A percentile compares a stretch with the other conserved stretches of the same genome.
Conservation (phyloP, 2,329 filamentous ascomycete genomes). For the Fusarium cyanostomum region DNA sequence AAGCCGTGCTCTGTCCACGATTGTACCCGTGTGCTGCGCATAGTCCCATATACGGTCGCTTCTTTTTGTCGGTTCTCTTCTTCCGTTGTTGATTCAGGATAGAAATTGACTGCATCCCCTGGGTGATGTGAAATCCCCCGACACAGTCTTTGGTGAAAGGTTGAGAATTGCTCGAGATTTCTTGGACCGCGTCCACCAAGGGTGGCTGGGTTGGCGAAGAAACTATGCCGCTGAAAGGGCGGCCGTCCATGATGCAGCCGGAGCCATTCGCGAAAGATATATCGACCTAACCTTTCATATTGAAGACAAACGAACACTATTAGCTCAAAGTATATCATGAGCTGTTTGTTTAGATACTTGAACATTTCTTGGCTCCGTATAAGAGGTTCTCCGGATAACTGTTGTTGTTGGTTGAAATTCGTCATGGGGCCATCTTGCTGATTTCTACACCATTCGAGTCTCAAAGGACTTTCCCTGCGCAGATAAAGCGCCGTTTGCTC, state of each 20-base stretch:
- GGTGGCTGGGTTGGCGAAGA: background rate
- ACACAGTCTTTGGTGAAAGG: background rate
- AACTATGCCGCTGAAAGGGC: slow-evolving; percentile 4
- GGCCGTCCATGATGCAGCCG: slow-evolving; percentile 2
- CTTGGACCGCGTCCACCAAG: background rate
- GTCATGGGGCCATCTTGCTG: background rate
- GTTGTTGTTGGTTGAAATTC: background rate
- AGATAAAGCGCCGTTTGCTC: background rate
- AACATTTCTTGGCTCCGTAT: background rate
- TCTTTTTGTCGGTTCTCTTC: no score
- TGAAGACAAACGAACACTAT: rapidly evolving
- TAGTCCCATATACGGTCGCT: background rate
- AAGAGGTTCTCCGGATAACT: no score
- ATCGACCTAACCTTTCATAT: background rate
- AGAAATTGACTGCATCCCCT: background rate
- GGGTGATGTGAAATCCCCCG: background rate
- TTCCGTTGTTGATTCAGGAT: no score
- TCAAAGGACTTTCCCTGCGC: background rate
- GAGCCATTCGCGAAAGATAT: slow-evolving; percentile 3
- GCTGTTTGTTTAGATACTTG: slow-evolving; percentile 1
- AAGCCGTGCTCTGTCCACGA: slow-evolving; percentile 4
- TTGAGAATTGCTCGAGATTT: background rate
- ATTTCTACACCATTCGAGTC: background rate
- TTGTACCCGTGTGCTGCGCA: background rate
- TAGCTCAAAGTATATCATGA: background rate